These are phyloP conservation scores for Solanum microdontum DNA, from an alignment of 257 asterid genomes.

Conservation along the genomic window DNA sequence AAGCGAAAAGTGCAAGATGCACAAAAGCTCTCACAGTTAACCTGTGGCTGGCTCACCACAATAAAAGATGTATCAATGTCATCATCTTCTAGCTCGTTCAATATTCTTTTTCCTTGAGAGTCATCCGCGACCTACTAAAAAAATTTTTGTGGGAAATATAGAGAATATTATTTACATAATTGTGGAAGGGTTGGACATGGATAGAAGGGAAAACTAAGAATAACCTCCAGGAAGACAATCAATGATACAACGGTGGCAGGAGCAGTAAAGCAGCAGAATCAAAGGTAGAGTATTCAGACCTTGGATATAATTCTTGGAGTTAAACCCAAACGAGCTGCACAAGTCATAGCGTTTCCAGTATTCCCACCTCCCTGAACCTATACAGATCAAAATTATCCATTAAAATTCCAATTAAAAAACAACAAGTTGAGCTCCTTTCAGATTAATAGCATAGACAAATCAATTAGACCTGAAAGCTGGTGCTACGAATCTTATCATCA, in stretches of 20 bases:
- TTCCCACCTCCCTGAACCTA: slow-evolving; percentile 92
- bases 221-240: neutral
- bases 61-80: slow-evolving; percentile 70
- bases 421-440: neutral
- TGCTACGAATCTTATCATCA: too few species aligned
- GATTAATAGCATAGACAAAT: neutral
- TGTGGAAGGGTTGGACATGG: too few species aligned
- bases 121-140: slow-evolving; percentile 67
- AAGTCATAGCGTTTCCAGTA: slow-evolving; percentile 78
- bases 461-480: too few species aligned
- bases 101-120: slow-evolving; percentile 71
- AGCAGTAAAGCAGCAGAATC: too few species aligned
- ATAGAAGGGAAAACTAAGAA: neutral
- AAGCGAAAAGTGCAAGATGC: neutral
- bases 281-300: slow-evolving; percentile 16
- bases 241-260: too few species aligned
- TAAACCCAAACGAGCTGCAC: slow-evolving; percentile 79
- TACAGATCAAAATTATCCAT: neutral
- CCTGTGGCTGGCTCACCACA: slow-evolving; percentile 25
- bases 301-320: slow-evolving; percentile 64
- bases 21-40: neutral
- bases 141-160: neutral
- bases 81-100: slow-evolving; percentile 67
- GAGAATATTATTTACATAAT: too few species aligned
- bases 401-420: neutral